Evolutionary conservation across 345 rosid genomes (phyloP).

Genomic region (Murraya paniculata): DNA sequence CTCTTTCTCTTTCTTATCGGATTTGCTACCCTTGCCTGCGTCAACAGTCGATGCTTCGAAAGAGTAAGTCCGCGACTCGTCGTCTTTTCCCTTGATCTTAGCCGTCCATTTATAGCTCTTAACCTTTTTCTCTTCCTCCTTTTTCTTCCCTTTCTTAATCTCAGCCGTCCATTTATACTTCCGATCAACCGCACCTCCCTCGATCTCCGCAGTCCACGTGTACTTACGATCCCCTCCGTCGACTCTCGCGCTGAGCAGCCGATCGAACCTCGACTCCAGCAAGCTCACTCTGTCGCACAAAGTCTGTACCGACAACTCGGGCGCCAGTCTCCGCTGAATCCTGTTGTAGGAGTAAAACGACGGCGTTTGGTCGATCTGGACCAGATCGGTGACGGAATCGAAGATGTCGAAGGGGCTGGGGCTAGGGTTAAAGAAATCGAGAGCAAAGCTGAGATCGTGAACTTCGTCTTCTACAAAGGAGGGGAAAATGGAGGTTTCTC

Average conservation of each 20-base stretch:
- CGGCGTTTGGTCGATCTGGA: conserved; percentile 46
- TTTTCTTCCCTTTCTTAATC: conserved; percentile 52
- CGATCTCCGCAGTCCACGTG: conserved; percentile 72
- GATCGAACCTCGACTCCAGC: conserved; percentile 72
- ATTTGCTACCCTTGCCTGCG: conserved; percentile 33
- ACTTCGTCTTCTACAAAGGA: conserved; percentile 30
- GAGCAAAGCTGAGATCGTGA: conserved; percentile 29
- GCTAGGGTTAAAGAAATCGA: conserved; percentile 34
- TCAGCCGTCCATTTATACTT: conserved; percentile 80
- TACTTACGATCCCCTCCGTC: conserved; percentile 63
- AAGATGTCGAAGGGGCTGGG: conserved; percentile 39
- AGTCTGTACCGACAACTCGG: conserved; percentile 38
- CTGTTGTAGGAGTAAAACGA: conserved; percentile 45
- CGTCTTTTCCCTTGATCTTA: conserved; percentile 49
- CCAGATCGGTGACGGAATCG: conserved; percentile 60
- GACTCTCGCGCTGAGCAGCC: conserved; percentile 29
- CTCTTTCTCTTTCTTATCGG: conserved; percentile 36
- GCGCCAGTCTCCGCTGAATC: conserved; percentile 37
- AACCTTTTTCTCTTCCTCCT: conserved; percentile 17
- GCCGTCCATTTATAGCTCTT: conserved; percentile 74
- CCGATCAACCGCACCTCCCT: conserved; percentile 56
- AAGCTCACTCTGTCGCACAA: conserved; percentile 59
- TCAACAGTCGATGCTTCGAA: conserved; percentile 55
- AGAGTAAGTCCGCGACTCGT: conserved; percentile 52
- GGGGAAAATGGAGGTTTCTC: conserved; percentile 42